Evolutionary conservation across 2,329 filamentous ascomycete genomes (phyloP), one percentile per base, ranked within the genome.

Genomic region (Cladosporium halotolerans): DNA sequence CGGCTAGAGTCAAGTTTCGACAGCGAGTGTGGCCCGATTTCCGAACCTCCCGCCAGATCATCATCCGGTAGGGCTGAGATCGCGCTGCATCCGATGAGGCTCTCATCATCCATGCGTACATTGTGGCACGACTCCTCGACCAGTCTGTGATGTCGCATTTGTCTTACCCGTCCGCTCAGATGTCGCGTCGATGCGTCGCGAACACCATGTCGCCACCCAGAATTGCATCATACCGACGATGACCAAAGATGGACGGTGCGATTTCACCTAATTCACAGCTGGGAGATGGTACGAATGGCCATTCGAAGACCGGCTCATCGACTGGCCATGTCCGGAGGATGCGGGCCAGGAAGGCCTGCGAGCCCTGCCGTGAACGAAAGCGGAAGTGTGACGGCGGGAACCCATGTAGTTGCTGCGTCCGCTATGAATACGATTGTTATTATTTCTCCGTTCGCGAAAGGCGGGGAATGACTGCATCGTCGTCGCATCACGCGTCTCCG

Each of bases 291-390:
- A 13, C 32, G 9, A 38, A 43, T 14, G 40, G 34, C 40, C 41
- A 51, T 9, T 40, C 48, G 11, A 44, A 40, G n/a, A 51, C 32
- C 31, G 40, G 31, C 10, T 33, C 48, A 32, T 51, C 48, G 18
- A 51, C 48, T 31, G 42, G 23, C 28, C 48, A 51, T 36, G 48
- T 43, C 39, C 48, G 48, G 40, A 36, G 48, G n/a, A 51, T 51
- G 48, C 50, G 50, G 23, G 48, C 48, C 11, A 36, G 48, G 18
- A 51, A 51, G 44, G 55, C 57, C 13, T 57, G 58, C 57, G 64
- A 73, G 45, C 72, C 74, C 13, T 80, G 78, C 47, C 72, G 78
- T 41, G 71, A 77, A 9, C 74, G 77, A 45, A 80, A 80, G 62
- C 72, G 78, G 41, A 79, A 78, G 66, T 80, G 78, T 55, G 74